Evolutionary conservation across 371 early-diverging fungal genomes (phyloP), one percentile per base, ranked within the genome.

Genomic region (Circinella umbellata): DNA sequence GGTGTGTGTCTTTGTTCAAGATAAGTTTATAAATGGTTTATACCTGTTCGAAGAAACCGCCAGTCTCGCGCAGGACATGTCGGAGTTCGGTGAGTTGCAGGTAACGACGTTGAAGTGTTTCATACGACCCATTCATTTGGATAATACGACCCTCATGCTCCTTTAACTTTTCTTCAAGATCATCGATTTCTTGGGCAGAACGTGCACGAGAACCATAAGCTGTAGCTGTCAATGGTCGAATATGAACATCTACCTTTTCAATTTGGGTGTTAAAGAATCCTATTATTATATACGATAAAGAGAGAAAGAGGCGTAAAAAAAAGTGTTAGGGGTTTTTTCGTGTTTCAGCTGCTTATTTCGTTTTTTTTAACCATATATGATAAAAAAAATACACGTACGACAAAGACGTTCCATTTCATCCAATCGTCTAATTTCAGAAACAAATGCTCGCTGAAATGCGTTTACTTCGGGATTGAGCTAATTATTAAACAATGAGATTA

Each of bases 371-470:
- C 93, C 86, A 73, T 95, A 90, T 69, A 94, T 79, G 71, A 46
- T 47, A 42, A 42, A 42, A 42, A 42, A 9, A 42, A 11, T 5
- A 51, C 51, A 51, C 90, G 77, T 86, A 94, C 98, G 93, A 72
- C 96, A 86, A 76, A 91, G 92, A 71, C 98, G 86, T 78, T 97
- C 96, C 90, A 97, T 90, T 74, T 98, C 98, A 74, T 97, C 96
- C 51, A 95, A 86, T 59, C 96, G 87, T 67, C 96, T 84, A 72
- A 98, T 95, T 74, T 96, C 96, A 59, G 82, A 84, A 35, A 96
- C 98, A 81, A 96, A 98, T n/a, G 96, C 90, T 48, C 99, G 91
- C 82, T 98, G 98, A 76, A 99, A 99, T 35, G 98, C 96, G 80
- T 95, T 98, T 42, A 94, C 93, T 49, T 94, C 92, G 51, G 94